Conservation (phyloP, 768 basidiomycete genomes). For the Tricholoma hemisulphureum region DNA sequence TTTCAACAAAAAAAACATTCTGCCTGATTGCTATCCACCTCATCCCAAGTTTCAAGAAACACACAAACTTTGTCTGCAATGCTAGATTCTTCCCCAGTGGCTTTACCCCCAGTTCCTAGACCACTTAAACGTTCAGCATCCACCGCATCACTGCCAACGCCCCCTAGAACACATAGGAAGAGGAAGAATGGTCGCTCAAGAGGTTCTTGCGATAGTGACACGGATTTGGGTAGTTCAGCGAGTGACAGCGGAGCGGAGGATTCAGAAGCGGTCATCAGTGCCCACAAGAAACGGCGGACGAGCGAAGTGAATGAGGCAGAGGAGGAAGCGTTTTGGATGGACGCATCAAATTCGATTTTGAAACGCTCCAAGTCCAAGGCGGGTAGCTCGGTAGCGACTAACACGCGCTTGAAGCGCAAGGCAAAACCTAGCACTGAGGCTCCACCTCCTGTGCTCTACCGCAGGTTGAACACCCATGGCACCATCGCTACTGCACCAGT, state of each 20-base stretch:
- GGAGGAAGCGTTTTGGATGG: conserved; percentile 55
- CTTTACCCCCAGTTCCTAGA: conserved; percentile 32
- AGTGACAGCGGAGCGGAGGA: conserved; percentile 36
- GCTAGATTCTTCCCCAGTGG: conserved; percentile 35
- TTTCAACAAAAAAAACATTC: background rate
- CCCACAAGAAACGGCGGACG: conserved; percentile 41
- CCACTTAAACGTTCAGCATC: conserved; percentile 65
- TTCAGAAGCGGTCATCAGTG: conserved; percentile 18
- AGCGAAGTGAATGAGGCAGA: conserved; percentile 34
- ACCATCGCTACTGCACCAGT: conserved; percentile 40
- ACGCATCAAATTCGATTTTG: conserved; percentile 5
- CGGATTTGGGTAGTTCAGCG: conserved; percentile 36
- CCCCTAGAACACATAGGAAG: conserved; percentile 57
- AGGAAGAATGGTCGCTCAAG: conserved; percentile 43
- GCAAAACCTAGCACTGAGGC: conserved; percentile 3
- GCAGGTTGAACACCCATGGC: conserved; percentile 29
- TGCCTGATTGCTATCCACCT: background rate
- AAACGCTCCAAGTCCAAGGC: conserved; percentile 22
- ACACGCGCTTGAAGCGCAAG: conserved; percentile 12
- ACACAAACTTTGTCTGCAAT: conserved; percentile 7
- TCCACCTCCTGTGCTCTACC: conserved; percentile 36
- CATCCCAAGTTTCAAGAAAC: background rate
- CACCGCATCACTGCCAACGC: conserved; percentile 62
- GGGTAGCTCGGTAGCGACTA: conserved; percentile 12
- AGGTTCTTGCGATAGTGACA: conserved; percentile 46